A percentile compares a stretch with the other conserved stretches of the same genome.
These are phyloP conservation scores for Suillus occidentalis DNA, from an alignment of 768 basidiomycete genomes.

Conservation along the genomic window DNA sequence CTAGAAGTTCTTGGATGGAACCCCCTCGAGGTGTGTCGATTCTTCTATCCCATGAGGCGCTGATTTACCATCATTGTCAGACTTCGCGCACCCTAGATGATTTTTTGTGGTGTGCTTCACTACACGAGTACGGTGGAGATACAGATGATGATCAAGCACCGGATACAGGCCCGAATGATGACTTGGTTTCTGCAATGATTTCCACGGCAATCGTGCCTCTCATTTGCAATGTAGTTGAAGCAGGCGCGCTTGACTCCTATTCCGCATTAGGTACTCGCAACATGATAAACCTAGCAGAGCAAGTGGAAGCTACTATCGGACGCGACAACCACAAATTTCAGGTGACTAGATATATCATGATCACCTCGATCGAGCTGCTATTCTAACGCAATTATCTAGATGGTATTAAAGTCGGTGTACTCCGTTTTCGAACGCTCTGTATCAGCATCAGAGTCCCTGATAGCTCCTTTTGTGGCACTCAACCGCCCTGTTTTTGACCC, in stretches of 20 bases:
- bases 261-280: constrained; percentile 62
- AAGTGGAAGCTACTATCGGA: constrained; percentile 76
- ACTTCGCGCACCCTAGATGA: constrained; percentile 62
- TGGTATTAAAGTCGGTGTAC: constrained; percentile 54
- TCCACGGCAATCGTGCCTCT: constrained; percentile 80
- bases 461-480: constrained; percentile 49
- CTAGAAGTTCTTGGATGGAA: constrained; percentile 88
- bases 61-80: constrained; percentile 32
- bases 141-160: constrained; percentile 47
- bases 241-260: constrained; percentile 83
- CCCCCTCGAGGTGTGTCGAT: constrained; percentile 65
- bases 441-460: constrained; percentile 45
- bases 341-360: constrained; percentile 37
- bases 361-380: constrained; percentile 2
- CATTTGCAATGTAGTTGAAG: constrained; percentile 68
- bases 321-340: constrained; percentile 61
- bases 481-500: constrained; percentile 66
- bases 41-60: background rate
- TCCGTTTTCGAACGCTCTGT: constrained; percentile 56
- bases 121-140: constrained; percentile 73
- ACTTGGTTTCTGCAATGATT: constrained; percentile 85
- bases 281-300: constrained; percentile 74
- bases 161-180: constrained; percentile 79
- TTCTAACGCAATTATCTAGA: constrained; percentile 37
- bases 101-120: constrained; percentile 79